A percentile compares a stretch with the other conserved stretches of the same genome.
These are phyloP conservation scores for Geum urbanum DNA, from an alignment of 306 rosid genomes.

Conservation along the genomic window DNA sequence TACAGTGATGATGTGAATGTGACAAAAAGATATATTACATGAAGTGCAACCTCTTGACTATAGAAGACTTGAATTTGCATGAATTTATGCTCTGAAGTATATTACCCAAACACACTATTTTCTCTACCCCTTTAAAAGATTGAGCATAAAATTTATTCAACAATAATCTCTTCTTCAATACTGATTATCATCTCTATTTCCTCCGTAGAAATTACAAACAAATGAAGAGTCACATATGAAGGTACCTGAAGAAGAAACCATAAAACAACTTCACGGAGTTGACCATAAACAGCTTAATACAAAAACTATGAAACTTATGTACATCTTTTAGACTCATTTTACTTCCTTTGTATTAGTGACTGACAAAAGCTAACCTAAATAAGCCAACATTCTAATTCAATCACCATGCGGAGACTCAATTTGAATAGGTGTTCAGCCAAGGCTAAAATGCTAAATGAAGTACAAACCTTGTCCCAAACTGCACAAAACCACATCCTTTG, in stretches of 20 bases:
- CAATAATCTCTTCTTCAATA: no score
- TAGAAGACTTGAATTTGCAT: conserved; percentile 54
- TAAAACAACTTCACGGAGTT: no score
- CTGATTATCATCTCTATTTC: no score
- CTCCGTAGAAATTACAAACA: no score
- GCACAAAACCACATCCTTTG: conserved; percentile 82
- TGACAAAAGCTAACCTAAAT: not conserved
- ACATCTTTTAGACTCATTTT: not conserved
- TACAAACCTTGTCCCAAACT: conserved; percentile 71
- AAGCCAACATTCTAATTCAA: not conserved
- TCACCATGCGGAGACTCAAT: not conserved
- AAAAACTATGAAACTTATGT: no score
- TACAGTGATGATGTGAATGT: not conserved
- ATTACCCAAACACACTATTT: no score
- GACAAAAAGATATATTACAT: conserved; percentile 41
- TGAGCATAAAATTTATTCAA: no score
- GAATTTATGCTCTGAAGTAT: no score
- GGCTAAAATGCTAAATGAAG: not conserved
- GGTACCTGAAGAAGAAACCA: no score
- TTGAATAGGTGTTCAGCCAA: conserved; percentile 15
- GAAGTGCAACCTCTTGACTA: conserved; percentile 63
- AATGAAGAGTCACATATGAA: no score
- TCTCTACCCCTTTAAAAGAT: no score
- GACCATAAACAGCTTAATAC: no score
- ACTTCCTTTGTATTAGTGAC: conserved; percentile 2